Evolutionary conservation across 805 yeast genomes (phyloP).

Genomic region (Candida manassasensis): DNA sequence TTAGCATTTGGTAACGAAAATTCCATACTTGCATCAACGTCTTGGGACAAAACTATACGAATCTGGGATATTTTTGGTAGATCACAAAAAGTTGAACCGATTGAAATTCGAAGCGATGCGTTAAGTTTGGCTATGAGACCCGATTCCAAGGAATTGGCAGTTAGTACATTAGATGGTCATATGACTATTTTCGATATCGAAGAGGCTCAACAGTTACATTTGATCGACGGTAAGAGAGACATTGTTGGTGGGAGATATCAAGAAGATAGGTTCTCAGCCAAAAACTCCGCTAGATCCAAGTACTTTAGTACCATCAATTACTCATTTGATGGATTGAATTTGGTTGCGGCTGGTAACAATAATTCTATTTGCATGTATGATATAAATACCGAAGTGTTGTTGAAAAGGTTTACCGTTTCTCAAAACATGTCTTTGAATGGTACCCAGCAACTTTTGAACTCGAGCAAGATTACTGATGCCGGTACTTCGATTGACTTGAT

Average conservation of each 20-base stretch:
- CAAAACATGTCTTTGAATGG: conserved; percentile 90
- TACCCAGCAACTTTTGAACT: conserved; percentile 72
- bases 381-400: conserved; percentile 77
- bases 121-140: conserved; percentile 81
- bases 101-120: conserved; percentile 80
- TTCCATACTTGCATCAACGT: conserved; percentile 76
- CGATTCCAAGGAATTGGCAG: conserved; percentile 88
- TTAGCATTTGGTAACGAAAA: conserved; percentile 80
- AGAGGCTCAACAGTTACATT: conserved; percentile 71
- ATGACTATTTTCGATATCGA: conserved; percentile 80
- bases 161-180: conserved; percentile 84
- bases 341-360: conserved; percentile 92
- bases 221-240: conserved; percentile 82
- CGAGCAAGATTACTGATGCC: conserved; percentile 79
- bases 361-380: conserved; percentile 90
- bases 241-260: conserved; percentile 80
- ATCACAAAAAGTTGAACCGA: conserved; percentile 83
- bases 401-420: conserved; percentile 79
- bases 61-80: conserved; percentile 92
- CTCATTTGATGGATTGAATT: conserved; percentile 82
- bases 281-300: conserved; percentile 79
- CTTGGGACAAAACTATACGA: conserved; percentile 95
- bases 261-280: conserved; percentile 76
- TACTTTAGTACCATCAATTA: conserved; percentile 76
- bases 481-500: conserved; percentile 64